Base-by-base conservation (phyloP, 805 yeast genomes). In the Huiozyma sinensis region DNA sequence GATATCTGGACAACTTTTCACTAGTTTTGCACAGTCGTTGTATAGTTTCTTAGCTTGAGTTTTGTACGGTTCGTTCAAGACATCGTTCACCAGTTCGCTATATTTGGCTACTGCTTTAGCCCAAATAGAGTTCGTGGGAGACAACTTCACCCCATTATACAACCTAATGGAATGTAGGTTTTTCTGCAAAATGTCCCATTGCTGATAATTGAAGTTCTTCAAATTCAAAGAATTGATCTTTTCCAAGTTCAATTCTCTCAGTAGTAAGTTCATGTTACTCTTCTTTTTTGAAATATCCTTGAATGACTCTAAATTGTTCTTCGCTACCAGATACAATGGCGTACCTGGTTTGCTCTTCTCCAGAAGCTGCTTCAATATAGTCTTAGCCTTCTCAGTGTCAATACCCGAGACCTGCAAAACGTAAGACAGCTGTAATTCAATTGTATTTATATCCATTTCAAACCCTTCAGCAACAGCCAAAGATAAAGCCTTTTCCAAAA, bases 361-460 rank as follows among this genome's bases (percentile, higher is more conserved):
- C n/a, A 75, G 53, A 39, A 61, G 38, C 2, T 52, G 46, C 0
- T 58, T 48, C 41, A 78, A 59, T 0, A 76, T 54, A 1, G 56
- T 49, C 38, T 64, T 49, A 2, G 79, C 63, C 13, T 65, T 62
- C 1, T 54, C 62, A 1, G 47, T 36, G 6, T 71, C 56, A 17
- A 17, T 17, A 4, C 73, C 74, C 30, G 56, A 41, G 6, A 65
- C 37, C 45, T 76, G 76, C 39, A 72, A 60, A 13, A 80, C 71
- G 53, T 73, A 82, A 2, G 86, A 77, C 36, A 67, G 67, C 50
- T 83, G 82, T 38, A 81, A 57, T 45, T 72, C 60, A 35, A 83
- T 81, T 27, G 90, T 83, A 30, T 73, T 67, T n/a, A 76, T 55
- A 47, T 79, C 84, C 8, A 67, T 70, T 29, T 61, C 62, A 37